Conservation (phyloP, 2,329 filamentous ascomycete genomes). For the Diplodia corticola region DNA sequence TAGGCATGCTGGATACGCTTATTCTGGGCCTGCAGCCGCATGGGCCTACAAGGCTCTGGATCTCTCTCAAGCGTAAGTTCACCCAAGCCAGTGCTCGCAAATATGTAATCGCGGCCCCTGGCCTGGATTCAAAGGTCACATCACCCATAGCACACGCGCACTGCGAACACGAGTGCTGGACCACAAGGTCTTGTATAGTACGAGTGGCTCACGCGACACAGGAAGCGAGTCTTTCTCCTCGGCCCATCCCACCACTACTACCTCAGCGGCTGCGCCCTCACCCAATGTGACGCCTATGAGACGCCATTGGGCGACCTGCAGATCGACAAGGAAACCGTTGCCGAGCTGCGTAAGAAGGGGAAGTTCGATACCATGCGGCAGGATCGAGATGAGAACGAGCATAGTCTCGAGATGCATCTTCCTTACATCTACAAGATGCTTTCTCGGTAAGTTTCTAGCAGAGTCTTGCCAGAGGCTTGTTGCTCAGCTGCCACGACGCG, state of each 20-base stretch:
- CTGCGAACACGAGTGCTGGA: background rate
- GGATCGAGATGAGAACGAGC: conserved; percentile 74
- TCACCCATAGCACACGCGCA: background rate
- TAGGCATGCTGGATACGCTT: conserved; percentile 91
- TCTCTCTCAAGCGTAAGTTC: conserved; percentile 67
- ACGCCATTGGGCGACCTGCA: conserved; percentile 72
- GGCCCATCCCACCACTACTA: conserved; percentile 90
- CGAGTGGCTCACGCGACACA: conserved; percentile 34
- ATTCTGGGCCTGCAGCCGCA: conserved; percentile 87
- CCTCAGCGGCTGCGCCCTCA: conserved; percentile 74
- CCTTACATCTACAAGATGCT: conserved; percentile 86
- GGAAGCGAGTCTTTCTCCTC: conserved; percentile 86
- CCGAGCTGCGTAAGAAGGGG: conserved; percentile 54
- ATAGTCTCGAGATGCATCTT: conserved; percentile 95
- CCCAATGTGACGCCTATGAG: conserved; percentile 67
- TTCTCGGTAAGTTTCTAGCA: conserved; percentile 43
- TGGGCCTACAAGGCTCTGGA: conserved; percentile 93
- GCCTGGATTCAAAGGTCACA: background rate
- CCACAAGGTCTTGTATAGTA: background rate
- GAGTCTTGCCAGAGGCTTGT: background rate
- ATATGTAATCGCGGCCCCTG: background rate
- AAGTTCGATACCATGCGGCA: conserved; percentile 65
- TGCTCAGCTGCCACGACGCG: conserved; percentile 8
- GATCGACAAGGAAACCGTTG: conserved; percentile 61
- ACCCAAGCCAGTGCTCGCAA: background rate